Percentiles rank a stretch among this genome's conserved stretches.
Conservation (phyloP, 805 yeast genomes). For the Lachancea sp. region DNA sequence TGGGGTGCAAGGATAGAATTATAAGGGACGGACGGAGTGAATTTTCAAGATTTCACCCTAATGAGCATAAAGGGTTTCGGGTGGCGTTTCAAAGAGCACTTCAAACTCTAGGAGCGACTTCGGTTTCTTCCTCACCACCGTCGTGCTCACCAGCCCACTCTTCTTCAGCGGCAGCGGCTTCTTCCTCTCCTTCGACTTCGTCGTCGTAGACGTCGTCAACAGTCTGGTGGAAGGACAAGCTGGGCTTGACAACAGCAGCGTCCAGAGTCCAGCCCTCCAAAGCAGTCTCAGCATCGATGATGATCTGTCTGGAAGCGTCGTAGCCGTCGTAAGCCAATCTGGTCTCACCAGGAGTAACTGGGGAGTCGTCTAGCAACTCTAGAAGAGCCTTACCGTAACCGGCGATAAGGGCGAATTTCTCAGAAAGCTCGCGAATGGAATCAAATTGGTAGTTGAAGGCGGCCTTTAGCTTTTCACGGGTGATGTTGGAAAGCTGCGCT, state of each 20-base stretch:
- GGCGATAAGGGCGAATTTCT: conserved; percentile 93
- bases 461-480: conserved; percentile 96
- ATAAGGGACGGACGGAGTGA: not conserved
- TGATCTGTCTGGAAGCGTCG: conserved; percentile 96
- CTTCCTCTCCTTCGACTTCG: conserved; percentile 39
- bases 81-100: not conserved
- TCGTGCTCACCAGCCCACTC: conserved; percentile 24
- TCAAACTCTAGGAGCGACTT: conserved; percentile 4
- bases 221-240: conserved; percentile 76
- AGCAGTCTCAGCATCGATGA: conserved; percentile 93
- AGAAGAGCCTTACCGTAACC: conserved; percentile 97
- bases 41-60: not conserved
- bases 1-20: not conserved
- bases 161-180: conserved; percentile 36
- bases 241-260: conserved; percentile 89
- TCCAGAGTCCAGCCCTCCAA: conserved; percentile 96
- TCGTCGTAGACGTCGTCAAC: conserved; percentile 56
- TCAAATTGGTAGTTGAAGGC: conserved; percentile 96
- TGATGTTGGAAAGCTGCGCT: conserved; percentile 96
- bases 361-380: conserved; percentile 92
- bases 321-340: conserved; percentile 98
- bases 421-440: conserved; percentile 89
- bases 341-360: conserved; percentile 98
- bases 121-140: conserved; percentile 11
- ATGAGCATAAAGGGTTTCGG: not conserved